Base-by-base conservation (phyloP, 2,329 filamentous ascomycete species). In the Talaromyces funiculosus region DNA sequence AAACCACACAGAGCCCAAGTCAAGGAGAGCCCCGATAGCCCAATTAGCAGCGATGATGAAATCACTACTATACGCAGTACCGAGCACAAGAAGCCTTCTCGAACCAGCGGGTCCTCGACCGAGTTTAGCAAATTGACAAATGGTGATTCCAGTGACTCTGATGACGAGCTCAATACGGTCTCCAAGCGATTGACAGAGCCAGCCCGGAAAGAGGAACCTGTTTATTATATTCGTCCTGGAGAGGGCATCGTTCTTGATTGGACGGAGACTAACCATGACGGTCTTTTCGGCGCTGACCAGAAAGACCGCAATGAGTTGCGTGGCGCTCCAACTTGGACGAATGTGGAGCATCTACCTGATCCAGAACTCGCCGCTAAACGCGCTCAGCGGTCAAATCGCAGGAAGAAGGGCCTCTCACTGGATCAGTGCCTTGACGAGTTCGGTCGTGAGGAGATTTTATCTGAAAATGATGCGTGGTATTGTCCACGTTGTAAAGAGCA, bases 391-490 rank as follows among this genome's bases (percentile, higher is more conserved):
- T 79, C 80, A 53, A 79, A 78, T 61, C 88, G 91, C 7, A 83
- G 82, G 68, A 89, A 88, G 73, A 82, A 86, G 58, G 94, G 94
- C 29, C 87, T 97, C 65, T 87, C 86, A 0, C 81, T 99, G 4
- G 89, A 94, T 22, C 92, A 97, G 67, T 99, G 94, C 71, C 84
- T 99, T 59, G 89, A 92, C 62, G 94, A 97, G 74, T 97, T 96
- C 67, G 90, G 94, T 70, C 93, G 93, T 72, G 90, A 92, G 62
- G 94, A 99, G 75, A 86, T 96, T 14, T 80, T 99, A 4, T 97
- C 93, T 0, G 91, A 97, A 72, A 90, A 95, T 70, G 95, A 99
- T 72, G 93, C 91, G 62, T 99, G 94, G 94, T 97, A 95, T 72
- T 99, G 94, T 71, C 93, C 91, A 60, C 86, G 91, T 31, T 99